Conservation (phyloP, 169 alveolate species). For the Plasmodium relictum region DNA sequence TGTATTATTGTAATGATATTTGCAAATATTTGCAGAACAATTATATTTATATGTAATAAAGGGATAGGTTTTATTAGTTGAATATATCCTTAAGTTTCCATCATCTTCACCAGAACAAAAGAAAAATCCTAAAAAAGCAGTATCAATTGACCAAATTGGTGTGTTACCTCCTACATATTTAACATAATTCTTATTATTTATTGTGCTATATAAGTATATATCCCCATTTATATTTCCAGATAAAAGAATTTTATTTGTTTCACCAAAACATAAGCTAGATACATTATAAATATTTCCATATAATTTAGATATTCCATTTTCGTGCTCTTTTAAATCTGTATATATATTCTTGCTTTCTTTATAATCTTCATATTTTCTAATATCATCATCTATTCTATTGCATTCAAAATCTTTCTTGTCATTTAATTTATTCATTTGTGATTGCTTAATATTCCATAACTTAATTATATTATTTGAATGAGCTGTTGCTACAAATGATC, state of each 20-base stretch:
- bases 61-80: slow-evolving; percentile 74
- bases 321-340: slow-evolving; percentile 42
- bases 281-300: slow-evolving; percentile 63
- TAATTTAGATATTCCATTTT: slow-evolving; percentile 53
- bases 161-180: slow-evolving; percentile 74
- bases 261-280: slow-evolving; percentile 73
- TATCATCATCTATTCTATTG: slow-evolving; percentile 8
- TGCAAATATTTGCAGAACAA: slow-evolving; percentile 53
- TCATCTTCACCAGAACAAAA: slow-evolving; percentile 73
- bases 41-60: slow-evolving; percentile 65
- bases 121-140: slow-evolving; percentile 70
- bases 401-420: slow-evolving; percentile 39
- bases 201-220: slow-evolving; percentile 65
- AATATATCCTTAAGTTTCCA: slow-evolving; percentile 71
- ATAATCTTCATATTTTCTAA: slow-evolving; percentile 24
- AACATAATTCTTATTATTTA: slow-evolving; percentile 75
- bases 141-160: slow-evolving; percentile 74
- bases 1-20: slow-evolving; percentile 68
- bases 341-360: slow-evolving; percentile 24
- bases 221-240: slow-evolving; percentile 78
- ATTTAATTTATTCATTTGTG: slow-evolving; percentile 57
- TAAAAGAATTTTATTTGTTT: slow-evolving; percentile 69
- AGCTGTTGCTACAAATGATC: slow-evolving; percentile 75
- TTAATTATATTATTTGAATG: slow-evolving; percentile 75
- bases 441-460: slow-evolving; percentile 59